These are phyloP conservation scores for Podosphaera fusca DNA, from an alignment of 2,329 filamentous ascomycete species.

Conservation along the genomic window DNA sequence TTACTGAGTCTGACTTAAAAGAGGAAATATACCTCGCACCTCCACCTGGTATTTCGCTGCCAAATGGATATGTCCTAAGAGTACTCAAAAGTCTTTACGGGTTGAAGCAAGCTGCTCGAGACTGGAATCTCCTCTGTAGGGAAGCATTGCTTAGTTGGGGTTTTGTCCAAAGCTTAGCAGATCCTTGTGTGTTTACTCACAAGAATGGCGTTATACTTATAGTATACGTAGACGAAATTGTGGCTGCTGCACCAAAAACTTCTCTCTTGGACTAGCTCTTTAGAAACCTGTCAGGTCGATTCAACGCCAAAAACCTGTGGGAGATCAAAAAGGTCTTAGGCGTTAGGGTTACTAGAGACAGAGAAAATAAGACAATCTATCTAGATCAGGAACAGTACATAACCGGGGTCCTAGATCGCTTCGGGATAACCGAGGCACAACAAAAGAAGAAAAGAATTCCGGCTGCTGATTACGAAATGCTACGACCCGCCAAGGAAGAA, in stretches of 20 bases:
- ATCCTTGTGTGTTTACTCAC: background rate
- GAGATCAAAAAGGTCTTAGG: too few relatives aligned
- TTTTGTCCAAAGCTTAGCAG: background rate
- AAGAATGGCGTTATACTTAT: background rate
- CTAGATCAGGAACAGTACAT: background rate
- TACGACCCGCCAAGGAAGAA: background rate
- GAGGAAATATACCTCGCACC: background rate
- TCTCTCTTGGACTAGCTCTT: too few relatives aligned
- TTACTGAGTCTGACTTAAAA: slow-evolving; percentile 1
- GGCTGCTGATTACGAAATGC: background rate
- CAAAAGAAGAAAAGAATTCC: background rate
- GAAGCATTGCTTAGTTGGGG: background rate
- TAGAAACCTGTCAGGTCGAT: too few relatives aligned
- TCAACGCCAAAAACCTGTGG: too few relatives aligned
- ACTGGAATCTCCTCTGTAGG: background rate
- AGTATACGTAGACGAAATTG: background rate
- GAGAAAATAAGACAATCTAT: background rate
- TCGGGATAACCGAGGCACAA: background rate
- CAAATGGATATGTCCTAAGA: background rate
- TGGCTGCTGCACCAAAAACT: background rate
- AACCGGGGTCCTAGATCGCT: background rate
- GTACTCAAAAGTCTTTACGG: background rate
- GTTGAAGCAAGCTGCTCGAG: background rate
- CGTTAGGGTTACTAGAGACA: background rate
- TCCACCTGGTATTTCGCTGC: background rate